Base-by-base conservation (phyloP, 768 basidiomycete species). In the Psilocybe cubensis region DNA sequence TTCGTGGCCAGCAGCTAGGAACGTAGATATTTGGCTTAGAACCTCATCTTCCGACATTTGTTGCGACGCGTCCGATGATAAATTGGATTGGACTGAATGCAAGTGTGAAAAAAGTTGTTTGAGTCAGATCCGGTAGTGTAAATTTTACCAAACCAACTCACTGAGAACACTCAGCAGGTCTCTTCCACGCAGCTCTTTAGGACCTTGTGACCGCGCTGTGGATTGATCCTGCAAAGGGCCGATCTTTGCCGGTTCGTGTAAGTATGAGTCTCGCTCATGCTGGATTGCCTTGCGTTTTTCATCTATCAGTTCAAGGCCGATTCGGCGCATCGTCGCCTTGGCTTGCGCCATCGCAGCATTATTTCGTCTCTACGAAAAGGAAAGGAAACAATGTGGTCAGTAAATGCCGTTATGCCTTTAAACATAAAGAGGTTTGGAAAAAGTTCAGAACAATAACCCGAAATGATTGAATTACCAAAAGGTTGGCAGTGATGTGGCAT, bases 51-150 rank as follows among this genome's bases (percentile, higher is more conserved):
- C 86, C 0, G 77, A 78, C 69, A 89, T 69, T 31, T 71, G 72
- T 65, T 86, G 84, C 0, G 74, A 70, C 9, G 77, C 68, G 9
- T 74, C 68, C 12, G 80, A 74, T 28, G 70, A 61, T 55, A 83
- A 67, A 63, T 87, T 89, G 1, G 87, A 88, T 48, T 79, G 80
- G 53, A 91, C 89, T 88, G 63, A 64, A 43, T 87, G 49, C 78
- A 80, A 53, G n/a, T n/a, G 89, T 88, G 88, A 64, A 64, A 43
- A 57, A 55, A 20, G 21, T 9, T 4, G 2, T 4, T 31, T 21
- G 45, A 23, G 7, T 20, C 23, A 33, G 29, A 28, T 31, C 24
- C 7, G 14, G n/a, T n/a, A 27, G 20, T 25, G 17, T 33, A 14
- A 21, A 35, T 29, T n/a, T 24, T 18, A 35, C 6, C 12, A 17